Conservation (phyloP, 164 flowering plant genomes). For the Vitis amurensis region DNA sequence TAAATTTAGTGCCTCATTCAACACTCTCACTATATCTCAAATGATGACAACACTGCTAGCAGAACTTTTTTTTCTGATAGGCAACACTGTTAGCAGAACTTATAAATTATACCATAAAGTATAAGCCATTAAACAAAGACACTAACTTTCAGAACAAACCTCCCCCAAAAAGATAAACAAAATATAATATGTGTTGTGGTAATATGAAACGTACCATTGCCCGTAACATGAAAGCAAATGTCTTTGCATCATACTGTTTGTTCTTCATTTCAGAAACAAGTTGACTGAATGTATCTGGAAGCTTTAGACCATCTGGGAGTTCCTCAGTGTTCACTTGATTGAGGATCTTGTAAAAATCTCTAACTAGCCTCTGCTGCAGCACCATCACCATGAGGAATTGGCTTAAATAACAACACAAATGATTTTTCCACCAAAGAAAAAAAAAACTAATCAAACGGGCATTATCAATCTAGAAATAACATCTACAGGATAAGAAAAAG, state of each 20-base stretch:
- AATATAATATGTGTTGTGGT: too few species aligned
- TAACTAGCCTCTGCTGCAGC: conserved; percentile 68
- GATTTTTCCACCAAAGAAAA: conserved; percentile 5
- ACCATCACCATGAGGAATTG: conserved; percentile 18
- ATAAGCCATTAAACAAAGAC: too few species aligned
- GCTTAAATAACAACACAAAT: conserved; percentile 3
- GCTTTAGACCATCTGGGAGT: conserved; percentile 69
- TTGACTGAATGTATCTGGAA: conserved; percentile 69
- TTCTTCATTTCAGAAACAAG: conserved; percentile 82
- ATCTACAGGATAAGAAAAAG: background rate
- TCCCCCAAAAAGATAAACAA: too few species aligned
- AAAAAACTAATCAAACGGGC: background rate
- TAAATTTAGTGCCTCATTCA: too few species aligned
- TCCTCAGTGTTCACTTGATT: conserved; percentile 75
- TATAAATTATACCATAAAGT: too few species aligned
- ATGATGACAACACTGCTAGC: too few species aligned
- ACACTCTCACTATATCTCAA: too few species aligned
- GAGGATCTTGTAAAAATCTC: conserved; percentile 75
- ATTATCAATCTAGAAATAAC: background rate
- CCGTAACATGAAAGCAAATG: conserved; percentile 68
- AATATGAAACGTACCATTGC: conserved; percentile 66
- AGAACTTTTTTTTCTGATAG: too few species aligned
- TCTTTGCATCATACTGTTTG: conserved; percentile 76
- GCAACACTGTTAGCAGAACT: too few species aligned
- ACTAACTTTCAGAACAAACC: too few species aligned